A percentile compares a stretch with the other conserved stretches of the same genome.
phyloP scores from a whole-genome alignment of 1,139 yeast species.

The Hansenula lynferdii region DNA sequence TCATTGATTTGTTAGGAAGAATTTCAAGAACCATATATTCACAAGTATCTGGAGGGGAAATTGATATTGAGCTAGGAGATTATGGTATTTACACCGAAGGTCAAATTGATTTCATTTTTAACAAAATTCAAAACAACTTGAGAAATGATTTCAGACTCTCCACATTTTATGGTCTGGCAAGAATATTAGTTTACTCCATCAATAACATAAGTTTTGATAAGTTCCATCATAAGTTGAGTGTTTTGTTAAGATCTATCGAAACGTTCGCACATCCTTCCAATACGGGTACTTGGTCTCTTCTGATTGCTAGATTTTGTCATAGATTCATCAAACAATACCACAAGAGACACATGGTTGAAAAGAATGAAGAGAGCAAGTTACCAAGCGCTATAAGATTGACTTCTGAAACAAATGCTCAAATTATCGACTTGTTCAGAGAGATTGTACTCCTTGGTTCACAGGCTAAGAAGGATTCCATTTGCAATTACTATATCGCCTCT shows the following conservation, averaged over 20 bases:
- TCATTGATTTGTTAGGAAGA: constrained; percentile 63
- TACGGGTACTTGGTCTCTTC: constrained; percentile 75
- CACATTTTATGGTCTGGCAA: constrained; percentile 56
- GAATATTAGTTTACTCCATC: constrained; percentile 61
- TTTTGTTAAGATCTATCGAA: constrained; percentile 61
- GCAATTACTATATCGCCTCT: constrained; percentile 56
- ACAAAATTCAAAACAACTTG: constrained; percentile 39
- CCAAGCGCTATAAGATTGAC: constrained; percentile 44
- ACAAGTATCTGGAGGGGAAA: constrained; percentile 15
- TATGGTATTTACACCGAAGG: constrained; percentile 60
- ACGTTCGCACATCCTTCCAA: constrained; percentile 93
- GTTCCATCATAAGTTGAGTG: constrained; percentile 48
- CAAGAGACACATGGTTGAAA: constrained; percentile 49
- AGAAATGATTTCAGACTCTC: constrained; percentile 49
- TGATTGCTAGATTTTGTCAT: constrained; percentile 60
- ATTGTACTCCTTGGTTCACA: constrained; percentile 73
- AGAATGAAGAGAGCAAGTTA: constrained; percentile 25
- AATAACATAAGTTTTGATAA: constrained; percentile 47
- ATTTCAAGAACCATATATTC: constrained; percentile 47
- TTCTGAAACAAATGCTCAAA: constrained; percentile 33
- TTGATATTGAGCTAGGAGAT: constrained; percentile 30
- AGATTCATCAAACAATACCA: constrained; percentile 55
- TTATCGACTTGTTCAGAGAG: constrained; percentile 46
- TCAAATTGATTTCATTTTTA: constrained; percentile 57
- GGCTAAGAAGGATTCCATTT: constrained; percentile 57